These are phyloP conservation scores for Cenchrus fungigraminus DNA, from an alignment of 176 grass and related monocot species.

Conservation along the genomic window DNA sequence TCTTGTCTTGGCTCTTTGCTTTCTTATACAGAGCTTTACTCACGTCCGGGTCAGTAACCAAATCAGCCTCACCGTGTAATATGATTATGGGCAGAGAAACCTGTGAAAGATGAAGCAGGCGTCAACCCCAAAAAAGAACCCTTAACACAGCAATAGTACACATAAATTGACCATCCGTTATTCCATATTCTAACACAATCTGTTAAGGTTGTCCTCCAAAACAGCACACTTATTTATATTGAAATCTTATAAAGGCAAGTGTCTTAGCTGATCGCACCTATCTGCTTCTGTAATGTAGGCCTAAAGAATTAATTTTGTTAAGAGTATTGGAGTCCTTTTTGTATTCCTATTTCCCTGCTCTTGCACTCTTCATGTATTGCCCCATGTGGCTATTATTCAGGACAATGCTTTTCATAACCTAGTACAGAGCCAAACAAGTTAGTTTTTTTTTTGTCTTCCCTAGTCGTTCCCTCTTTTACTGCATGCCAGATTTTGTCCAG, in stretches of 20 bases:
- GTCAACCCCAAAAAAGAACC: neutral
- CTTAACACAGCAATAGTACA: neutral
- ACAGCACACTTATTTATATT: neutral
- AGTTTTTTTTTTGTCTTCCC: too few relatives aligned
- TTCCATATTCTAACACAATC: neutral
- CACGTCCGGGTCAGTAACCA: slow-evolving; percentile 82
- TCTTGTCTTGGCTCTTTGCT: slow-evolving; percentile 84
- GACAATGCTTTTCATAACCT: neutral
- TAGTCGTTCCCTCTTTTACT: too few relatives aligned
- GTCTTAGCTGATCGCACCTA: neutral
- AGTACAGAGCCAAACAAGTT: too few relatives aligned
- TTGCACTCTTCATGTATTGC: neutral
- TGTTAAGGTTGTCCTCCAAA: neutral
- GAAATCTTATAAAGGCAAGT: neutral
- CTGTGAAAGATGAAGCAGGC: slow-evolving; percentile 41
- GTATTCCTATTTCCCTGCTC: neutral
- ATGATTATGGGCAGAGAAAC: slow-evolving; percentile 87
- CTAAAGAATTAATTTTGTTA: neutral
- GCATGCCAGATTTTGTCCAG: too few relatives aligned
- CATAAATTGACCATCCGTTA: neutral
- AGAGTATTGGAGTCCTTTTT: neutral
- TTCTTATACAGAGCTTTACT: slow-evolving; percentile 95
- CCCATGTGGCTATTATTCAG: neutral
- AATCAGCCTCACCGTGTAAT: slow-evolving; percentile 84
- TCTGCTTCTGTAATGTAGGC: neutral